Evolutionary conservation across 2,329 filamentous ascomycete species (phyloP).

Genomic region (Xylariaceae sp.): DNA sequence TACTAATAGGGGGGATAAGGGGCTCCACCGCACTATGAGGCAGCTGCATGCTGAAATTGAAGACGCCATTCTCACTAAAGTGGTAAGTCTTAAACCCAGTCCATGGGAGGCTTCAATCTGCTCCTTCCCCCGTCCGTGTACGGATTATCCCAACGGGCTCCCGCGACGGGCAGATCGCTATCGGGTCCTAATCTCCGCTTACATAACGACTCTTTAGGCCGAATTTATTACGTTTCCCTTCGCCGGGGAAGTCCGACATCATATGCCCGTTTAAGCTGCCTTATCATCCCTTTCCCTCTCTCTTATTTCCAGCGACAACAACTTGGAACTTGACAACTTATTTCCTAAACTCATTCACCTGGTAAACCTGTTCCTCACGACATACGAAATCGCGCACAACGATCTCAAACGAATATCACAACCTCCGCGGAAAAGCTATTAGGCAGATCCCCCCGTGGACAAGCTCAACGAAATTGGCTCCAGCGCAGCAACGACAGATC

Average conservation of each 20-base stretch:
- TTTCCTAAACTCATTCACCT: background rate
- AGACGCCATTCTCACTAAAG: too few relatives aligned
- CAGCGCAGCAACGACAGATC: background rate
- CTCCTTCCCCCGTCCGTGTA: too few relatives aligned
- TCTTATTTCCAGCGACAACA: background rate
- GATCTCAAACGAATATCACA: too few relatives aligned
- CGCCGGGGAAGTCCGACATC: background rate
- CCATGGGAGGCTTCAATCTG: too few relatives aligned
- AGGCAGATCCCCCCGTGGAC: background rate
- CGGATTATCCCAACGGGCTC: background rate
- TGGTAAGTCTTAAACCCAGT: too few relatives aligned
- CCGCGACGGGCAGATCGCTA: background rate
- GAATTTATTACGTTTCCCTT: background rate
- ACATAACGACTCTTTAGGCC: background rate
- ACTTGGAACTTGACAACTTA: background rate
- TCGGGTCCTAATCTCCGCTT: background rate
- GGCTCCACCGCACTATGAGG: too few relatives aligned
- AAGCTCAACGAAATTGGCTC: background rate
- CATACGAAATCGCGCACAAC: too few relatives aligned
- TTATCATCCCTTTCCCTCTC: background rate
- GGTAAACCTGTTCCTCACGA: too few relatives aligned
- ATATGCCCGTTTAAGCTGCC: background rate
- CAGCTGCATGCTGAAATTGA: too few relatives aligned
- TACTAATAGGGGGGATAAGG: background rate
- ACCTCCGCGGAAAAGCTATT: too few relatives aligned